Conservation (phyloP, 768 basidiomycete genomes). For the Suillus occidentalis region DNA sequence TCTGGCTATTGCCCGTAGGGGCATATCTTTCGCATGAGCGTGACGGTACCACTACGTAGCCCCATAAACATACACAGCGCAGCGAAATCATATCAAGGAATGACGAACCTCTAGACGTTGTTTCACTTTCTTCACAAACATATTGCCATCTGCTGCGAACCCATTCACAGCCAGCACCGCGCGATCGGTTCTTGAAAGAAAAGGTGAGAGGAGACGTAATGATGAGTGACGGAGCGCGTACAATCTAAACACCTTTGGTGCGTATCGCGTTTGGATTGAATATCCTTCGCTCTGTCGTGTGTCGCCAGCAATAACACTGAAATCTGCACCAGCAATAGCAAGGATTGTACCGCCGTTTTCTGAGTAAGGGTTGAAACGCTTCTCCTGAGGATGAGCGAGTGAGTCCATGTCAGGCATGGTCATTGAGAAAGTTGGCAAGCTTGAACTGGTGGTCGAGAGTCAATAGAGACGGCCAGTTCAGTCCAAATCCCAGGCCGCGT, state of each 20-base stretch:
- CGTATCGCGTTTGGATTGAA: constrained; percentile 96
- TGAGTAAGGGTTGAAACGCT: constrained; percentile 84
- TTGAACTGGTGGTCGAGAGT: neutral
- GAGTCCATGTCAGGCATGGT: constrained; percentile 41
- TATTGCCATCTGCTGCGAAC: constrained; percentile 95
- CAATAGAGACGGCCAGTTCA: neutral
- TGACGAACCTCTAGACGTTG: constrained; percentile 87
- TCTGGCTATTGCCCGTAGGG: constrained; percentile 94
- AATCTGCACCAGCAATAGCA: constrained; percentile 91
- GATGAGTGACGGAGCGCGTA: constrained; percentile 42
- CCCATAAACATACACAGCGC: neutral
- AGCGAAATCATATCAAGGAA: neutral
- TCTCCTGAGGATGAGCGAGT: constrained; percentile 46
- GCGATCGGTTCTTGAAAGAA: constrained; percentile 71
- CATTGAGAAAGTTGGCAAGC: neutral
- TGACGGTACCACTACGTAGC: constrained; percentile 88
- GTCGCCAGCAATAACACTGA: constrained; percentile 94
- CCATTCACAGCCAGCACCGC: constrained; percentile 95
- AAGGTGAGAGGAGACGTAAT: constrained; percentile 1
- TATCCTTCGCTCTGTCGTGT: constrained; percentile 98
- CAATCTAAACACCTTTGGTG: constrained; percentile 93
- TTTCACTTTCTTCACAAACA: constrained; percentile 95
- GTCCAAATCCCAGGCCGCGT: constrained; percentile 13
- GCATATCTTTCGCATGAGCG: constrained; percentile 96
- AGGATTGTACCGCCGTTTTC: constrained; percentile 97